Evolutionary conservation across 768 basidiomycete species (phyloP).

Genomic region (Roridomyces roridus): DNA sequence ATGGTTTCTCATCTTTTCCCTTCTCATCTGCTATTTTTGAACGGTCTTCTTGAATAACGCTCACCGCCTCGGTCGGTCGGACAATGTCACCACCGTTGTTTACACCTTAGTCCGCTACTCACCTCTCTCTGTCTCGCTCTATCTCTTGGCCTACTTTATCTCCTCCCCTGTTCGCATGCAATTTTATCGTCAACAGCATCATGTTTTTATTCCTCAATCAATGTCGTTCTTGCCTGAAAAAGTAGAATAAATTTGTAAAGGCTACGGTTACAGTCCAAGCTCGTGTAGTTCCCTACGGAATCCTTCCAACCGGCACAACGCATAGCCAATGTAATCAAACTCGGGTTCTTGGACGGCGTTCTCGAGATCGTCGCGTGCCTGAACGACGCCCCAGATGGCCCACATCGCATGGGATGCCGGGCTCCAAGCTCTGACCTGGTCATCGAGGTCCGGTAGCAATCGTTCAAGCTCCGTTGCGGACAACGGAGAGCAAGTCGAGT

Average conservation of each 20-base stretch:
- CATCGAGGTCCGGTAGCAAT: slow-evolving; percentile 66
- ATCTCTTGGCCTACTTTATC: slow-evolving; percentile 47
- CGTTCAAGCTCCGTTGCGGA: slow-evolving; percentile 41
- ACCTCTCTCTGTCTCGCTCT: slow-evolving; percentile 31
- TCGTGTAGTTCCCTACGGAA: slow-evolving; percentile 63
- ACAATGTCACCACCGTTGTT: slow-evolving; percentile 39
- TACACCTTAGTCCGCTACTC: slow-evolving; percentile 23
- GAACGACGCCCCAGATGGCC: slow-evolving; percentile 94
- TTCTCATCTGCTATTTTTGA: slow-evolving; percentile 28
- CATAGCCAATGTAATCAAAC: slow-evolving; percentile 91
- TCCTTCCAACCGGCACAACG: slow-evolving; percentile 66
- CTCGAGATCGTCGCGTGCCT: slow-evolving; percentile 79
- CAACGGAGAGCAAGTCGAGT: slow-evolving; percentile 43
- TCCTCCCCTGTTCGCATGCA: slow-evolving; percentile 38
- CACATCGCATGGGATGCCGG: slow-evolving; percentile 92
- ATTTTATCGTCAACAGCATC: slow-evolving; percentile 32
- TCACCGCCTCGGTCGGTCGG: slow-evolving; percentile 39
- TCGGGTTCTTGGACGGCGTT: slow-evolving; percentile 66
- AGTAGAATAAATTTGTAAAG: too few species aligned
- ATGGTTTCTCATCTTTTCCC: slow-evolving; percentile 13
- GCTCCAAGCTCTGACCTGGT: slow-evolving; percentile 86
- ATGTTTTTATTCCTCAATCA: slow-evolving; percentile 31
- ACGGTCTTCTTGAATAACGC: slow-evolving; percentile 34
- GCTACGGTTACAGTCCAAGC: too few species aligned
- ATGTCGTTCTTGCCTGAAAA: slow-evolving; percentile 26